phyloP scores from a whole-genome alignment of 805 yeast species.

The Kodamaea hsintzibuensis region DNA sequence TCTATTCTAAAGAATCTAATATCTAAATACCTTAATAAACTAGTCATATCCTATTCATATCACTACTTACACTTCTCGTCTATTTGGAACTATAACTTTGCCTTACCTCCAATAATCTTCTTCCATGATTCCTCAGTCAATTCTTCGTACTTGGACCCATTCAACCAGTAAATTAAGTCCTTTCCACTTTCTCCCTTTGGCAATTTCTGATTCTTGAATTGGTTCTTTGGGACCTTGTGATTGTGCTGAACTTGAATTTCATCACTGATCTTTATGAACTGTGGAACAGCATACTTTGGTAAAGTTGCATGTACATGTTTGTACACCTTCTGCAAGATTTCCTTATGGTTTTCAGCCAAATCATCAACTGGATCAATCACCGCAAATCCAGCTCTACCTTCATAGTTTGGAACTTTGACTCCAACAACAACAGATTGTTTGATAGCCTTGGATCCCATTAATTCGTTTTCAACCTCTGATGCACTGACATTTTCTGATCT shows the following conservation, averaged over 20 bases:
- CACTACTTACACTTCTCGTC: background rate
- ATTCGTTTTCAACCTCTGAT: slow-evolving; percentile 84
- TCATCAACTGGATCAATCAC: slow-evolving; percentile 58
- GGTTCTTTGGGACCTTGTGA: slow-evolving; percentile 75
- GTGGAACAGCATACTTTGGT: slow-evolving; percentile 86
- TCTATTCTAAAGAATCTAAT: background rate
- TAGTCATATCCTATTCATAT: background rate
- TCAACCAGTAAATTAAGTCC: slow-evolving; percentile 73
- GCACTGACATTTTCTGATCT: slow-evolving; percentile 94
- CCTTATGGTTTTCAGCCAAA: slow-evolving; percentile 34
- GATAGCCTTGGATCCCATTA: slow-evolving; percentile 49
- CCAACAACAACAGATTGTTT: slow-evolving; percentile 86
- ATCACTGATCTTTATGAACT: slow-evolving; percentile 68
- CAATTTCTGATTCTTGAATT: slow-evolving; percentile 63
- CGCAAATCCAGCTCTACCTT: slow-evolving; percentile 94
- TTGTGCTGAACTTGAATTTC: slow-evolving; percentile 69
- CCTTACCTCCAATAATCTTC: slow-evolving; percentile 34
- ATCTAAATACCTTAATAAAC: background rate
- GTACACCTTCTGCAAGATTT: slow-evolving; percentile 31
- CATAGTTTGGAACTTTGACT: slow-evolving; percentile 78
- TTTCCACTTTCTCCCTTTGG: slow-evolving; percentile 64
- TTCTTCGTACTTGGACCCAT: slow-evolving; percentile 52
- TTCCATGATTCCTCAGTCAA: slow-evolving; percentile 62
- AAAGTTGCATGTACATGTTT: slow-evolving; percentile 41
- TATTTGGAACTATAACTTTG: slow-evolving; percentile 33